These are phyloP conservation scores for Skeletonema grethae DNA, from an alignment of 108 stramenopile genomes.

Conservation along the genomic window DNA sequence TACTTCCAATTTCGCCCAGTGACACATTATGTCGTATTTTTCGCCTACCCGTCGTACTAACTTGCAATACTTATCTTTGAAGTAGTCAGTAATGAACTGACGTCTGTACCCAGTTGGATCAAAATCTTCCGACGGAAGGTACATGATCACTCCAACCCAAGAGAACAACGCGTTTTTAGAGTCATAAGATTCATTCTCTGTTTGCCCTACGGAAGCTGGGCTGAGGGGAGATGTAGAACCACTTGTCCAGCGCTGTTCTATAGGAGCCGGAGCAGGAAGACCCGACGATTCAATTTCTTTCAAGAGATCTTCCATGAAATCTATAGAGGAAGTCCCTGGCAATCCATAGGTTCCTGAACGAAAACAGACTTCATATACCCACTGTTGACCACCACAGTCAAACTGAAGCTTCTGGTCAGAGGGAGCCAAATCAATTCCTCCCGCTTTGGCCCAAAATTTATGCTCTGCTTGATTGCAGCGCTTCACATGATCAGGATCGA, in stretches of 20 bases:
- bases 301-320: conserved; percentile 82
- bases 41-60: conserved; percentile 72
- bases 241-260: conserved; percentile 97
- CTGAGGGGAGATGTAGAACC: conserved; percentile 86
- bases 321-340: conserved; percentile 74
- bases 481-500: conserved; percentile 91
- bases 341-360: conserved; percentile 79
- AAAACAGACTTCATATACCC: conserved; percentile 96
- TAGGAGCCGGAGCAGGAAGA: conserved; percentile 94
- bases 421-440: conserved; percentile 79
- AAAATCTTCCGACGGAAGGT: conserved; percentile 81
- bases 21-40: conserved; percentile 72
- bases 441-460: conserved; percentile 89
- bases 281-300: conserved; percentile 75
- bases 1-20: conserved; percentile 96
- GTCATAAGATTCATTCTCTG: conserved; percentile 45
- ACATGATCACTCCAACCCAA: conserved; percentile 96
- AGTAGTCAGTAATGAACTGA: conserved; percentile 81
- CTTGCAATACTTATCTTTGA: conserved; percentile 75
- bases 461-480: conserved; percentile 95
- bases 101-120: conserved; percentile 65
- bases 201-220: conserved; percentile 70
- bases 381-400: conserved; percentile 99
- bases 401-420: conserved; percentile 92
- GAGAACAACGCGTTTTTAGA: conserved; percentile 60